These are phyloP conservation scores for Naganishia albida DNA, from an alignment of 1,284 basidiomycete species.

Conservation along the genomic window DNA sequence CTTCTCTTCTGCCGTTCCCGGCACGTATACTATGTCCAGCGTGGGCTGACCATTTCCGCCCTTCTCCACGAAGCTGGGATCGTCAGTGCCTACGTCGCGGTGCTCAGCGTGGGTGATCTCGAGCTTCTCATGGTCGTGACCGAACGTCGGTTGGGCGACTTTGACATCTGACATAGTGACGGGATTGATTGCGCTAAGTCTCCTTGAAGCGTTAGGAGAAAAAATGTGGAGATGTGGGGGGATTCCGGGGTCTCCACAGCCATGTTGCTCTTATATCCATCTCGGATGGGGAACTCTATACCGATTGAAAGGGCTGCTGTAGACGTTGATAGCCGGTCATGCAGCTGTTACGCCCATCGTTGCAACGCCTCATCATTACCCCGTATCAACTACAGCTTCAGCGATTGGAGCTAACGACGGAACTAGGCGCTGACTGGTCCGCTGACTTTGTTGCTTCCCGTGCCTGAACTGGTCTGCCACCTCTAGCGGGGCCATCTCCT, in stretches of 20 bases:
- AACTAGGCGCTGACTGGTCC: too few species aligned
- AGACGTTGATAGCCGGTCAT: too few species aligned
- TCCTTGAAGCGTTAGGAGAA: neutral
- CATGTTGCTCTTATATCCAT: neutral
- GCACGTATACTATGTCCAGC: conserved; percentile 38
- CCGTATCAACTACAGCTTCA: too few species aligned
- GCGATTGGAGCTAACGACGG: too few species aligned
- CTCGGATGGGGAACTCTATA: too few species aligned
- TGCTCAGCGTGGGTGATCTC: conserved; percentile 22
- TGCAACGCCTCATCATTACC: too few species aligned
- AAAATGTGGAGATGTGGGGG: conserved; percentile 4
- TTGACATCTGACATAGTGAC: conserved; percentile 15
- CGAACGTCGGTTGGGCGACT: conserved; percentile 20
- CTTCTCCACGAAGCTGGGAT: conserved; percentile 13
- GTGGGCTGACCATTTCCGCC: neutral
- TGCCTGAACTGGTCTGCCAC: too few species aligned
- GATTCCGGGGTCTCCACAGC: conserved; percentile 13
- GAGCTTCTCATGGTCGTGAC: conserved; percentile 19
- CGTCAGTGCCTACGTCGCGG: neutral
- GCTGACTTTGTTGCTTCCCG: too few species aligned
- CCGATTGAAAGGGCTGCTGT: too few species aligned
- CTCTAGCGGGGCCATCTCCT: too few species aligned
- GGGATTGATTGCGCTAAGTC: neutral
- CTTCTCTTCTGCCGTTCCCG: conserved; percentile 49
- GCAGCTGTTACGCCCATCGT: too few species aligned